These are phyloP conservation scores for Penicillium vulpinum DNA, from an alignment of 2,329 filamentous ascomycete species.

Conservation along the genomic window DNA sequence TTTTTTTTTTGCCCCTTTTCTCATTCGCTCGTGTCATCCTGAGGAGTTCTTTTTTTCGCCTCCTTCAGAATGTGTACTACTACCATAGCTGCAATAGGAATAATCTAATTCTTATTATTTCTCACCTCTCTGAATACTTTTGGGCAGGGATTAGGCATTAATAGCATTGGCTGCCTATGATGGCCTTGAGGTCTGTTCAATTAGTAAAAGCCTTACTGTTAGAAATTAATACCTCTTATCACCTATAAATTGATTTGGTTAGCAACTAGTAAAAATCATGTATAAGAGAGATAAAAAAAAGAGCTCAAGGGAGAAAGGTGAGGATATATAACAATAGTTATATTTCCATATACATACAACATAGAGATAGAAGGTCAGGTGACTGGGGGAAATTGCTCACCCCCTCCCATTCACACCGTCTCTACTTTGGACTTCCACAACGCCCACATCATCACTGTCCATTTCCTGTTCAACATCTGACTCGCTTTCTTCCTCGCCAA, in stretches of 20 bases:
- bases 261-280: not conserved
- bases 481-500: not conserved
- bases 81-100: constrained; percentile 6
- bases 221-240: not conserved
- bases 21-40: not conserved
- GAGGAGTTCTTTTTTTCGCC: not conserved
- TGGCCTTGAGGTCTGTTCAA: not conserved
- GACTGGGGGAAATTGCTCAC: constrained; percentile 11
- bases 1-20: not conserved
- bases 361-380: constrained; percentile 10
- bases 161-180: not conserved
- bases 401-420: constrained; percentile 1
- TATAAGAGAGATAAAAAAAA: not conserved
- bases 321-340: not conserved
- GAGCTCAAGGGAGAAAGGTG: not conserved
- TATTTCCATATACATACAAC: no score
- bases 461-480: constrained; percentile 4
- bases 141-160: not conserved
- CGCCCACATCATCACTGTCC: not conserved
- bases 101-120: not conserved
- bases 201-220: not conserved
- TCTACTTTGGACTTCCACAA: not conserved
- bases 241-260: not conserved
- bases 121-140: not conserved
- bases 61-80: constrained; percentile 9